A percentile compares a stretch with the other conserved stretches of the same genome.
phyloP scores from a whole-genome alignment of 768 basidiomycete species.

The Phaffia tasmanica region DNA sequence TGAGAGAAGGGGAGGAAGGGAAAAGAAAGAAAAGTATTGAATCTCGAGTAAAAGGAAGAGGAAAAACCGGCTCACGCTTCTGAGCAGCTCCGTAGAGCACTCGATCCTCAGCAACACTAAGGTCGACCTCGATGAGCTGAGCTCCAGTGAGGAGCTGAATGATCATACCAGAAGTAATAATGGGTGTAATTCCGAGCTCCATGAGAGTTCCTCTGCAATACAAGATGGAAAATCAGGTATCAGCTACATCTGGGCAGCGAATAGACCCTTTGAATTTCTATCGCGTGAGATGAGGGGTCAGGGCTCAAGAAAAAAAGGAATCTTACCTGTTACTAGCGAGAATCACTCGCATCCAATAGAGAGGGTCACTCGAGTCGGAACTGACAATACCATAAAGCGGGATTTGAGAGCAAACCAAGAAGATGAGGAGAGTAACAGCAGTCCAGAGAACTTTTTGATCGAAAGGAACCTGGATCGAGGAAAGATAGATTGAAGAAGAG shows the following conservation, averaged over 20 bases:
- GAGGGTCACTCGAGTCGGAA: conserved; percentile 94
- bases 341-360: conserved; percentile 99
- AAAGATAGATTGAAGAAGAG: not conserved
- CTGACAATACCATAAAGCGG: conserved; percentile 99
- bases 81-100: conserved; percentile 92
- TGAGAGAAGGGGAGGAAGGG: not conserved
- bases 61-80: conserved; percentile 56
- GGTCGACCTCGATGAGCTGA: conserved; percentile 95
- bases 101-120: conserved; percentile 90
- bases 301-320: not conserved
- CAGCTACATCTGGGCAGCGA: not conserved
- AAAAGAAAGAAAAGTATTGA: not conserved
- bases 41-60: too few relatives aligned
- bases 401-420: conserved; percentile 98
- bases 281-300: not conserved
- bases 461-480: conserved; percentile 27
- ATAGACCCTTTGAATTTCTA: not conserved
- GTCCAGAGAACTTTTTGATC: conserved; percentile 45
- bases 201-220: conserved; percentile 75
- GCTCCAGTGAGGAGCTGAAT: conserved; percentile 98
- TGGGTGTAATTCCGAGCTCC: conserved; percentile 97
- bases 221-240: not conserved
- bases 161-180: conserved; percentile 98
- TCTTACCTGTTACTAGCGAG: conserved; percentile 69
- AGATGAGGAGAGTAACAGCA: conserved; percentile 95